Conservation (phyloP, 768 basidiomycete genomes). For the Lyophyllum semitale region DNA sequence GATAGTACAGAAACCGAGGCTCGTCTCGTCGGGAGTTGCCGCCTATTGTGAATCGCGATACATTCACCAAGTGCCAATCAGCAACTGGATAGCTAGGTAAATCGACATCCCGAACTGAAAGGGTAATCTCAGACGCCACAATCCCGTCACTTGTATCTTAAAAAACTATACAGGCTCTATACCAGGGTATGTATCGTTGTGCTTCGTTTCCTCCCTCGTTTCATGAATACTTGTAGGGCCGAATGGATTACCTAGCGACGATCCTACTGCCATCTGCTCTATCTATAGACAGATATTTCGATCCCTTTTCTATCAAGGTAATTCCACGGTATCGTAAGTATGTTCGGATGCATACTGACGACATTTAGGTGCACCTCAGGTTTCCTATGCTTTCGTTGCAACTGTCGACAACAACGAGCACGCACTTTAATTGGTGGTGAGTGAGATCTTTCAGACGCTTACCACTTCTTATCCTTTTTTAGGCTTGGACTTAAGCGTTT, state of each 20-base stretch:
- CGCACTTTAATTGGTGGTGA: conserved; percentile 8
- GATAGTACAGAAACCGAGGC: too few relatives aligned
- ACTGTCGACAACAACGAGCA: conserved; percentile 16
- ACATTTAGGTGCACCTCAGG: conserved; percentile 9
- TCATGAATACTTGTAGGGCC: conserved; percentile 29
- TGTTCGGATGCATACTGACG: neutral
- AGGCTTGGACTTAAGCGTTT: conserved; percentile 23
- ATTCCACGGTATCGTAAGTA: neutral
- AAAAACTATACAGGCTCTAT: too few relatives aligned
- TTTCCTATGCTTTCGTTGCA: conserved; percentile 22
- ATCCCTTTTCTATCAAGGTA: conserved; percentile 25
- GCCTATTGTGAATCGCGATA: too few relatives aligned
- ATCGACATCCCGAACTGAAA: too few relatives aligned
- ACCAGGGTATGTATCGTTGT: too few relatives aligned
- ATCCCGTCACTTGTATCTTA: too few relatives aligned
- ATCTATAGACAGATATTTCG: conserved; percentile 28
- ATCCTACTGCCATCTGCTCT: conserved; percentile 21
- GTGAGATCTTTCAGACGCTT: neutral
- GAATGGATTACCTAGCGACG: conserved; percentile 35
- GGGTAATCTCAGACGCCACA: too few relatives aligned
- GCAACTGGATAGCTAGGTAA: too few relatives aligned
- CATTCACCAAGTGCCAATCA: too few relatives aligned
- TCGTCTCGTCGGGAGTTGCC: too few relatives aligned
- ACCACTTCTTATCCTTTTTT: neutral
- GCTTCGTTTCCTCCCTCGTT: too few relatives aligned